phyloP scores from a whole-genome alignment of 768 basidiomycete genomes.

The Cystobasidium tubakii region DNA sequence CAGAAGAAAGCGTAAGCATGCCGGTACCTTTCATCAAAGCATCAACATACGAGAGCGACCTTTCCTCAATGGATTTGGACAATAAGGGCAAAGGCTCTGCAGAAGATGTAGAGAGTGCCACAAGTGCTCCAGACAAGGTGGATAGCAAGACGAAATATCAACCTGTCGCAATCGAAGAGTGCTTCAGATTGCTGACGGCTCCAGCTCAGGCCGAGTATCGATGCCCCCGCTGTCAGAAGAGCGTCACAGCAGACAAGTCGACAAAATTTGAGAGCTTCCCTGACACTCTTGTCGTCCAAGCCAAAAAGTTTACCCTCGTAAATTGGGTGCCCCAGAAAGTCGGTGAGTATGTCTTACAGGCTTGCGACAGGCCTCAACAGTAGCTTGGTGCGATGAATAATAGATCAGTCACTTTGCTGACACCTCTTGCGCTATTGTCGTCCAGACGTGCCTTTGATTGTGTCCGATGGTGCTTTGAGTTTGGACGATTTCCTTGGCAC shows the following conservation, averaged over 20 bases:
- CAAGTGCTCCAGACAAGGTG: constrained; percentile 47
- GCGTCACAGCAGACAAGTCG: constrained; percentile 68
- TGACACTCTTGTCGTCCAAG: constrained; percentile 76
- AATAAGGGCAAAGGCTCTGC: constrained; percentile 30
- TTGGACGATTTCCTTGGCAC: constrained; percentile 64
- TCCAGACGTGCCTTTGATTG: constrained; percentile 75
- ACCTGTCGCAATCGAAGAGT: constrained; percentile 59
- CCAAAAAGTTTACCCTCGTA: constrained; percentile 87
- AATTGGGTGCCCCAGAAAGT: constrained; percentile 96
- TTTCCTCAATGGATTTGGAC: constrained; percentile 38
- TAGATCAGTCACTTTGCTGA: too few species aligned
- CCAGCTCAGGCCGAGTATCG: constrained; percentile 67
- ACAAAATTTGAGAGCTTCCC: constrained; percentile 79
- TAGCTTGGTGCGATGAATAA: too few species aligned
- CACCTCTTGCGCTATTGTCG: constrained; percentile 26
- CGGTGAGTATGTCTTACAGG: constrained; percentile 54
- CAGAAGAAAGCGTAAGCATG: constrained; percentile 69
- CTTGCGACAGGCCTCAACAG: not conserved
- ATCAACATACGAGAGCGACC: not conserved
- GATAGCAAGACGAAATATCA: constrained; percentile 60
- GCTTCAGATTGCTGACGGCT: constrained; percentile 57
- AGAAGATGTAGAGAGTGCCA: not conserved
- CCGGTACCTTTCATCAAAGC: constrained; percentile 64
- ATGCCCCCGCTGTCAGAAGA: constrained; percentile 67
- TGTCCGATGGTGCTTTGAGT: constrained; percentile 61